These are phyloP conservation scores for Lachancea cidri DNA, from an alignment of 805 yeast species.

Conservation along the genomic window DNA sequence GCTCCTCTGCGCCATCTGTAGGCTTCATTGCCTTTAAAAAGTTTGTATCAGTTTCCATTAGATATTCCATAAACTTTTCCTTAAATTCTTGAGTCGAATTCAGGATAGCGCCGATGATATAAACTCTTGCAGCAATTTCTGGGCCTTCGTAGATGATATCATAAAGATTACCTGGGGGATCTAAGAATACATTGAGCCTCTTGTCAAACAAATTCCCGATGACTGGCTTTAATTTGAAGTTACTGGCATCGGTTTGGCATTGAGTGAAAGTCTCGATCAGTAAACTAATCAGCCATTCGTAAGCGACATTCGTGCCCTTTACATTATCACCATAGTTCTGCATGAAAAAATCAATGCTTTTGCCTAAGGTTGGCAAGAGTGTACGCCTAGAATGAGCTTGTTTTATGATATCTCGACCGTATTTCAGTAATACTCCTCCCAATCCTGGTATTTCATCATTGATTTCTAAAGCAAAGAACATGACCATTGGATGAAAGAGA, in stretches of 20 bases:
- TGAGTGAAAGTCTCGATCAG: conserved; percentile 43
- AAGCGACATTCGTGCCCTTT: conserved; percentile 26
- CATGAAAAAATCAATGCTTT: conserved; percentile 43
- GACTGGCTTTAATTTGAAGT: conserved; percentile 55
- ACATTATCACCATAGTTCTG: conserved; percentile 29
- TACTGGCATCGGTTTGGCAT: conserved; percentile 50
- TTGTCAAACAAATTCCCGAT: conserved; percentile 50
- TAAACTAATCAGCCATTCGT: conserved; percentile 46
- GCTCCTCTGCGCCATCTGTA: conserved; percentile 67
- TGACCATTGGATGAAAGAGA: conserved; percentile 38
- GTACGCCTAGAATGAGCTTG: conserved; percentile 61
- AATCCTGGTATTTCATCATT: conserved; percentile 18
- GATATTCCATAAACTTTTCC: conserved; percentile 17
- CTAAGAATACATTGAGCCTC: conserved; percentile 28
- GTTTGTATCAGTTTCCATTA: conserved; percentile 34
- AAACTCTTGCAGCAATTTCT: conserved; percentile 51
- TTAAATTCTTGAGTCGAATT: conserved; percentile 25
- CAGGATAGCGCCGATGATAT: conserved; percentile 44
- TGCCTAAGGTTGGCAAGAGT: conserved; percentile 55
- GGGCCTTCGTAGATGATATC: conserved; percentile 46
- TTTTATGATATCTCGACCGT: conserved; percentile 40
- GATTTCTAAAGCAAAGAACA: conserved; percentile 35
- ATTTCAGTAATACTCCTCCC: conserved; percentile 8
- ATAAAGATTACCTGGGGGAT: conserved; percentile 38
- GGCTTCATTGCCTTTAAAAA: conserved; percentile 47